phyloP scores from a whole-genome alignment of 768 basidiomycete genomes.

The Xerocomellus dryophilus region DNA sequence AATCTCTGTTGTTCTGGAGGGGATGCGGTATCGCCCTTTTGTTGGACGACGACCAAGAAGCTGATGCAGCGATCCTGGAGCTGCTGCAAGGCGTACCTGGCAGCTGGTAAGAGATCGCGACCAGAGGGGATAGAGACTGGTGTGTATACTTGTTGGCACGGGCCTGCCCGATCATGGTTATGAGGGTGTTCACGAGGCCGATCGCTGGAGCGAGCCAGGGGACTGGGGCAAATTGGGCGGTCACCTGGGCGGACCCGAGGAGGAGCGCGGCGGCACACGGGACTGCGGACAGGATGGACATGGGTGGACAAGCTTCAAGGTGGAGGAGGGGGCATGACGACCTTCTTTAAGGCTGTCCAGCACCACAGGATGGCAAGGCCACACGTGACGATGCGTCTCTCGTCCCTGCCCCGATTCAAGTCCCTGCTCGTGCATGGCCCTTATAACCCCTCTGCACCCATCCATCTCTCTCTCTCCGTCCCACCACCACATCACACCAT shows the following conservation, averaged over 20 bases:
- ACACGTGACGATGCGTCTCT: conserved; percentile 38
- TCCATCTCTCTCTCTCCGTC: conserved; percentile 60
- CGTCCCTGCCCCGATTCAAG: conserved; percentile 51
- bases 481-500: conserved; percentile 38
- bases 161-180: conserved; percentile 47
- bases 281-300: conserved; percentile 15
- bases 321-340: not conserved
- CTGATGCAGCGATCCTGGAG: conserved; percentile 46
- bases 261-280: conserved; percentile 10
- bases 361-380: conserved; percentile 20
- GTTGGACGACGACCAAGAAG: conserved; percentile 39
- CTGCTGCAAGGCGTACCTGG: conserved; percentile 42
- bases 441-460: conserved; percentile 65
- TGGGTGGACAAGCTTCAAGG: not conserved
- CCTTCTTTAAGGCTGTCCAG: conserved; percentile 3
- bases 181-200: conserved; percentile 41
- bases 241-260: conserved; percentile 37
- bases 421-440: conserved; percentile 61
- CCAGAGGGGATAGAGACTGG: not conserved
- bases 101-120: conserved; percentile 1
- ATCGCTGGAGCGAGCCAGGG: conserved; percentile 46
- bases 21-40: conserved; percentile 30
- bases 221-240: conserved; percentile 46
- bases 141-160: conserved; percentile 43
- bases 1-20: conserved; percentile 33